Base-by-base conservation (phyloP, 345 rosid genomes). In the Ailanthus altissimus region DNA sequence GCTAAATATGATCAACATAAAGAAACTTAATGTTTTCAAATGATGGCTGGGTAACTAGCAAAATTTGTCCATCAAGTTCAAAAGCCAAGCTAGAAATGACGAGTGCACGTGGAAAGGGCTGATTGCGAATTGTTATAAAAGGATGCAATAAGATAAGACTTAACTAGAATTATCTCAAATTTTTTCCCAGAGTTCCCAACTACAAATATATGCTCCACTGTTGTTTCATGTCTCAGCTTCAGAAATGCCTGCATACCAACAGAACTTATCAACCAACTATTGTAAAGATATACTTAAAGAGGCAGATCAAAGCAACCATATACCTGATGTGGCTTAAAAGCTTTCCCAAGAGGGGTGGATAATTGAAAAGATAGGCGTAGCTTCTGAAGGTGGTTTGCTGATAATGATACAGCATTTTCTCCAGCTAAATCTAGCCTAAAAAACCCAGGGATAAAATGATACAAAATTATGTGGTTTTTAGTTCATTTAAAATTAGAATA, bases 301-400 rank as follows among this genome's bases (percentile, higher is more conserved):
- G 38, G 73, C 46, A 60, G 73, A 53, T 54, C 57, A 2, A 23
- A 64, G 54, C 72, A 65, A 51, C 36, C 63, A 79, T 80, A 74
- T 70, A 97, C 99, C 97, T 97, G 99, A 83, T 94, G 98, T 74
- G 98, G 99, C 86, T 84, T 89, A 87, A 94, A 97, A 61, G 85
- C 83, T 76, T 16, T 85, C 43, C 91, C 94, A 72, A 49, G 77
- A 78, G 98, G 96, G 72, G 91, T 88, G 67, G 90, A 85, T 84
- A 97, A 80, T 67, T 79, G 87, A 75, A 90, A 94, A 6, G 93
- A 88, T n/a, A 97, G 77, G 5, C 89, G 94, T 76, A 97, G 81
- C 88, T 92, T 97, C 82, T 97, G 97, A 47, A 97, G 99, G 80
- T 97, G 99, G 82, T 94, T 97, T 51, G 98, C 99, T 46, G 94